These are phyloP conservation scores for Penicillium ochrochloron DNA, from an alignment of 495 filamentous ascomycete genomes.

Conservation along the genomic window DNA sequence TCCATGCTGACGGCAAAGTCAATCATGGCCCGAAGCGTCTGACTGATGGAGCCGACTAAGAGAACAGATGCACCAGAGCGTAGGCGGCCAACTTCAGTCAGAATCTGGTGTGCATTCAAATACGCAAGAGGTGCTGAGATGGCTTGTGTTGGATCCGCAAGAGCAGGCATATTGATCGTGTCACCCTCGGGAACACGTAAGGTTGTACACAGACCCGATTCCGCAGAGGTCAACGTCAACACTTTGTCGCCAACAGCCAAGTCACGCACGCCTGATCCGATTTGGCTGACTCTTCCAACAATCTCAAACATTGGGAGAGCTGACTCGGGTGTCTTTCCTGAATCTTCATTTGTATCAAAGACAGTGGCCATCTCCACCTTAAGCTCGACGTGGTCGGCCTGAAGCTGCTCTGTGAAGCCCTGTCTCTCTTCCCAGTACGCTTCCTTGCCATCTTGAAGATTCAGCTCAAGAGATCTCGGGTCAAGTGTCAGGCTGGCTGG, in stretches of 20 bases:
- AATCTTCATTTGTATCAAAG: conserved; percentile 17
- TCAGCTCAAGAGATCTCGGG: conserved; percentile 20
- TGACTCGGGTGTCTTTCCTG: conserved; percentile 20
- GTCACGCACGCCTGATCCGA: conserved; percentile 25
- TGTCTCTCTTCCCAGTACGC: conserved; percentile 25
- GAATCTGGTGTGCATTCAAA: conserved; percentile 22
- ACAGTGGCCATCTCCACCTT: conserved; percentile 26
- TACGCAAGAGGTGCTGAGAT: conserved; percentile 29
- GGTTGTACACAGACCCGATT: conserved; percentile 19
- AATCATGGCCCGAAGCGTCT: conserved; percentile 28
- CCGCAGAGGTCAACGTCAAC: conserved; percentile 16
- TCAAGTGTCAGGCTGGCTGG: conserved; percentile 16
- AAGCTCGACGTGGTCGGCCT: conserved; percentile 22
- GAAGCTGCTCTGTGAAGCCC: conserved; percentile 3
- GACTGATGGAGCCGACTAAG: conserved; percentile 23
- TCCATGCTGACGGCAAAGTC: conserved; percentile 23
- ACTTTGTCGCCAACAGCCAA: conserved; percentile 27
- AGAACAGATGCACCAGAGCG: conserved; percentile 21
- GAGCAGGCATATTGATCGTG: conserved; percentile 22
- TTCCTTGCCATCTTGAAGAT: conserved; percentile 17
- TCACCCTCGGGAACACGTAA: conserved; percentile 22
- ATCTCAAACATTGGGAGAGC: conserved; percentile 24
- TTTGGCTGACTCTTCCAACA: conserved; percentile 20
- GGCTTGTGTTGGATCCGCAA: conserved; percentile 14
- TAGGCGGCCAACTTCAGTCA: conserved; percentile 23